phyloP scores from a whole-genome alignment of 495 filamentous ascomycete species.

The Pyrenula massariospora region DNA sequence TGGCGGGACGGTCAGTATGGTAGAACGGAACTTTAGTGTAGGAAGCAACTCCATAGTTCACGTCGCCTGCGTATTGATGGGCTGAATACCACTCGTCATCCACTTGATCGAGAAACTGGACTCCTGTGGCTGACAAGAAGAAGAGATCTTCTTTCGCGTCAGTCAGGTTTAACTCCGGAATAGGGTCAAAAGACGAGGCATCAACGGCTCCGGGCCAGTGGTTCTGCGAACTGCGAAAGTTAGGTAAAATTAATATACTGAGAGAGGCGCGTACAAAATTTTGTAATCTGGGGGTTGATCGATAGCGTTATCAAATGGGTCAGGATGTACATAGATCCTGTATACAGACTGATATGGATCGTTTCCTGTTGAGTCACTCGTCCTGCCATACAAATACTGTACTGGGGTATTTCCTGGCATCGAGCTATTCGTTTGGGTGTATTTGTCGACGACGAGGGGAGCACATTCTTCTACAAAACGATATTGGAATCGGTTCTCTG shows the following conservation, averaged over 20 bases:
- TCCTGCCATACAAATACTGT: background rate
- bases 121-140: constrained; percentile 12
- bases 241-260: background rate
- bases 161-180: constrained; percentile 7
- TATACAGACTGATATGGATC: background rate
- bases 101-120: constrained; percentile 11
- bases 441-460: constrained; percentile 1
- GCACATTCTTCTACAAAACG: constrained; percentile 19
- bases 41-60: background rate
- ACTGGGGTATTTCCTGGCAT: background rate
- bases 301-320: background rate
- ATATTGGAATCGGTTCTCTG: constrained; percentile 13
- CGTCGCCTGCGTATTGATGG: background rate
- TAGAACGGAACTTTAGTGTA: constrained; percentile 7
- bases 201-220: background rate
- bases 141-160: constrained; percentile 18
- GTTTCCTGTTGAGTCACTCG: background rate
- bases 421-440: background rate
- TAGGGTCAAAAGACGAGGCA: background rate
- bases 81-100: constrained; percentile 14
- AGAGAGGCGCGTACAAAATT: background rate
- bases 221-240: background rate
- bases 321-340: background rate
- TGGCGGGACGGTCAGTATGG: constrained; percentile 3
- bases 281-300: background rate